Percentiles rank a stretch among this genome's conserved stretches.
phyloP scores from a whole-genome alignment of 1,139 yeast genomes.

The Suhomyces ambrosiae region DNA sequence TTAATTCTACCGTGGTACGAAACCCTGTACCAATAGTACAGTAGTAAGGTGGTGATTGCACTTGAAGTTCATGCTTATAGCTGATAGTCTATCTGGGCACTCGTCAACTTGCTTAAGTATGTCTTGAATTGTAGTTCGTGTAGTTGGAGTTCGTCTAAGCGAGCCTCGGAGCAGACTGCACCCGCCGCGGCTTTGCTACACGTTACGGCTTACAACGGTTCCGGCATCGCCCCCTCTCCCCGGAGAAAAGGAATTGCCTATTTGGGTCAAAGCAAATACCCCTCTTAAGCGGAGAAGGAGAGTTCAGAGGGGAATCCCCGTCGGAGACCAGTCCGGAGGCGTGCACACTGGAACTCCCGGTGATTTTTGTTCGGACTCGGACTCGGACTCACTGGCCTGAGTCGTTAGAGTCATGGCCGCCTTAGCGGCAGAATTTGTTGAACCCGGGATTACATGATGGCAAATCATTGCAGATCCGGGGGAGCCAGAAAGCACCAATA shows the following conservation, averaged over 20 bases:
- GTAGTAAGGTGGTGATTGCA: too few species aligned
- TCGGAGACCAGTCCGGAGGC: neutral
- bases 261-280: slow-evolving; percentile 5
- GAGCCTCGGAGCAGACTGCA: slow-evolving; percentile 1
- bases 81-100: too few species aligned
- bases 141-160: neutral
- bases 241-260: slow-evolving; percentile 12
- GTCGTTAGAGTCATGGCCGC: slow-evolving; percentile 9
- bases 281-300: slow-evolving; percentile 8
- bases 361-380: slow-evolving; percentile 12
- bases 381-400: slow-evolving; percentile 12
- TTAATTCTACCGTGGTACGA: too few species aligned
- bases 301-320: slow-evolving; percentile 10
- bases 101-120: too few species aligned
- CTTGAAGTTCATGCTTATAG: too few species aligned
- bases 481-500: slow-evolving; percentile 2
- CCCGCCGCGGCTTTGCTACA: slow-evolving; percentile 2
- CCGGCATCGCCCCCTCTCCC: slow-evolving; percentile 7
- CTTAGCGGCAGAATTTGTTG: neutral
- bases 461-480: too few species aligned
- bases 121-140: too few species aligned
- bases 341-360: slow-evolving; percentile 3
- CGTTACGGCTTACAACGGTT: slow-evolving; percentile 5
- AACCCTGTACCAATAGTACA: too few species aligned
- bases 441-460: neutral